These are phyloP conservation scores for Xeromyces bisporus DNA, from an alignment of 495 filamentous ascomycete species.

Conservation along the genomic window DNA sequence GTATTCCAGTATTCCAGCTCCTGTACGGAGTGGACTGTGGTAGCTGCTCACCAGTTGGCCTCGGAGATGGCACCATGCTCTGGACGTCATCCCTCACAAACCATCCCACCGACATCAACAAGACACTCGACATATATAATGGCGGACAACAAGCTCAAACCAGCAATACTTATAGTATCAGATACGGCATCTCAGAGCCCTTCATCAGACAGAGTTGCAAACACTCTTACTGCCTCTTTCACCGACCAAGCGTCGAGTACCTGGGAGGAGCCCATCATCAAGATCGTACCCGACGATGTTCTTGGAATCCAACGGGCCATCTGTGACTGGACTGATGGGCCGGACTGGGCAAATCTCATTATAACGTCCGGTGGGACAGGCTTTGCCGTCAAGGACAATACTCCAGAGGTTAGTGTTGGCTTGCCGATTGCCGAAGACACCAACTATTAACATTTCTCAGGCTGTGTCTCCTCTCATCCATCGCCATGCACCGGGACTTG, in stretches of 20 bases:
- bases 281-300: conserved; percentile 68
- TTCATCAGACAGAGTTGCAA: conserved; percentile 54
- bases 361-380: conserved; percentile 86
- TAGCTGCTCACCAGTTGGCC: too few species aligned
- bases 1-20: too few species aligned
- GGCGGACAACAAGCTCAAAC: conserved; percentile 13
- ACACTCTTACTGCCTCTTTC: conserved; percentile 50
- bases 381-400: conserved; percentile 75
- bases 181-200: conserved; percentile 82
- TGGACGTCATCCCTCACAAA: conserved; percentile 3
- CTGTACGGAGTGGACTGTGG: too few species aligned
- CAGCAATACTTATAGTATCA: conserved; percentile 74
- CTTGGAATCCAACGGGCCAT: conserved; percentile 58
- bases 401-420: conserved; percentile 77
- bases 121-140: conserved; percentile 8
- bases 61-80: too few species aligned
- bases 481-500: conserved; percentile 73
- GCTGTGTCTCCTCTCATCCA: conserved; percentile 69
- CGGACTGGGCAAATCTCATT: conserved; percentile 51
- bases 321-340: conserved; percentile 47
- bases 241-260: conserved; percentile 34
- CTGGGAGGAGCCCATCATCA: conserved; percentile 51
- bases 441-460: conserved; percentile 24
- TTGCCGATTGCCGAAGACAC: too few species aligned
- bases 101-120: conserved; percentile 5